Base-by-base conservation (phyloP, 2,329 filamentous ascomycete genomes). In the Neonectria magnoliae region DNA sequence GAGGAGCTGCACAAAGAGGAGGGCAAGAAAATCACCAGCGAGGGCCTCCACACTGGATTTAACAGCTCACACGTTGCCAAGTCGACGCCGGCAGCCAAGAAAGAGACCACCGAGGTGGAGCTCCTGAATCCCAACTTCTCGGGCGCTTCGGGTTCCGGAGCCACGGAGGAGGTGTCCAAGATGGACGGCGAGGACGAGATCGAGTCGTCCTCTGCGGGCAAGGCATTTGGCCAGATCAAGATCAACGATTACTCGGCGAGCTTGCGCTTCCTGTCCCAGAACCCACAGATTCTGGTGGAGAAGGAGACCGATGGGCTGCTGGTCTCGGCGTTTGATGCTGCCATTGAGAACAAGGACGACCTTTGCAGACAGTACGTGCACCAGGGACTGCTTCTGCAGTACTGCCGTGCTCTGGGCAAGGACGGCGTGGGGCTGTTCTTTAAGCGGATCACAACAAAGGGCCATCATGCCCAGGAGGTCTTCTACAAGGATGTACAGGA, bases 351-450 rank as follows among this genome's bases (percentile, higher is more conserved):
- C 60, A 88, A 92, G 69, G 88, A 91, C 60, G 91, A 93, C n/a
- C 88, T 91, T 70, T 90, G 93, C 4, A 88, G 90, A 52, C 93
- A 95, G 77, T 98, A 91, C 79, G 94, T 99, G 22, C 96, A 99
- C 80, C 94, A 98, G 78, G 95, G 92, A 3, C 85, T 98, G 16
- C 85, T 99, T 13, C 82, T 99, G 44, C 96, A 99, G 79, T 99
- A 99, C 83, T 99, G 96, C 81, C 89, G 95, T 10, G 91, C 93
- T 45, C 85, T 99, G 7, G 94, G 95, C 66, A 89, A 88, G 69
- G 93, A 98, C 73, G 95, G 95, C 22, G 94, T 98, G 9, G 87
- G 89, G 6, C 82, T 98, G 31, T 99, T 99, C 85, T 99, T 99
- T 87, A 97, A 96, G 82, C 91, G 95, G 62, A 94, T 99, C 78